phyloP scores from a whole-genome alignment of 257 asterid genomes.

The Solanum microdontum region DNA sequence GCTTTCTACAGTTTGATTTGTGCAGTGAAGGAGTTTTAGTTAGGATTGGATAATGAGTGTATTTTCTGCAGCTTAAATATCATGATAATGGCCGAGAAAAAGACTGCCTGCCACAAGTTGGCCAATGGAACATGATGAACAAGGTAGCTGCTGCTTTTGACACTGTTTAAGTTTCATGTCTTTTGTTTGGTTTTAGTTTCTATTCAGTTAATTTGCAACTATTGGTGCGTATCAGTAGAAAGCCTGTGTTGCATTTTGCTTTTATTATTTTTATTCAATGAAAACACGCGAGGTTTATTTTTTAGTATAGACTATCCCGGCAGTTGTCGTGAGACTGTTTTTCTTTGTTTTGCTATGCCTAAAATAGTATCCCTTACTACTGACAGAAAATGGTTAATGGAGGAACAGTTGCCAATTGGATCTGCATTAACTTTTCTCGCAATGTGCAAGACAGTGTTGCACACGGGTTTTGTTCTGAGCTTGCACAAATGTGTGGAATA shows the following conservation, averaged over 20 bases:
- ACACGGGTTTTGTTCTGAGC: conserved; percentile 63
- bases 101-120: conserved; percentile 89
- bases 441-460: conserved; percentile 62
- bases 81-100: conserved; percentile 90
- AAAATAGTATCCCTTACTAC: background rate
- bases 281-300: background rate
- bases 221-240: background rate
- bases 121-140: conserved; percentile 99
- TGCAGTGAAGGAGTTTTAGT: background rate
- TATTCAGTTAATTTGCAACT: background rate
- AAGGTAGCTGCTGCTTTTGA: conserved; percentile 34
- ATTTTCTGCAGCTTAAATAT: conserved; percentile 64
- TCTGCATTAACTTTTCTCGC: conserved; percentile 80
- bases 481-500: conserved; percentile 82
- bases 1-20: background rate
- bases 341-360: background rate
- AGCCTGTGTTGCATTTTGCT: background rate
- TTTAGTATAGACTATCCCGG: background rate
- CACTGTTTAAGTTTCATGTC: background rate
- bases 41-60: background rate
- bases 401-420: conserved; percentile 76
- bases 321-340: background rate
- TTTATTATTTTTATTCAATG: background rate
- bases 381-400: conserved; percentile 95
- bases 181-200: background rate